phyloP scores from a whole-genome alignment of 169 alveolate species.

The Cryptosporidium ryanae region DNA sequence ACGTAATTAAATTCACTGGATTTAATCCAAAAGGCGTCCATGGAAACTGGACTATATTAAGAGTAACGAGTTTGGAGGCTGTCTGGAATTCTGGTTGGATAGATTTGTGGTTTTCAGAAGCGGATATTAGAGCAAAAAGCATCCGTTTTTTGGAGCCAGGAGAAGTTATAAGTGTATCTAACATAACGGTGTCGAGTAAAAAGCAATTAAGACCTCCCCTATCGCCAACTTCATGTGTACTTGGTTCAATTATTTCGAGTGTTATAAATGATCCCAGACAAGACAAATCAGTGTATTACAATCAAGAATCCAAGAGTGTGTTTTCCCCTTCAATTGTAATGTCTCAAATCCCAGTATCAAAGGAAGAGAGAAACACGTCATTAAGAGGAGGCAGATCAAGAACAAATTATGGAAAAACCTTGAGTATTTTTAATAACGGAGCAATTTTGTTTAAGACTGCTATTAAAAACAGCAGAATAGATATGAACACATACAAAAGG shows the following conservation, averaged over 20 bases:
- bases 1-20: slow-evolving; percentile 35
- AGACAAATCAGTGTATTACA: slow-evolving; percentile 12
- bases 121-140: slow-evolving; percentile 27
- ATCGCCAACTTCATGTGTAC: slow-evolving; percentile 9
- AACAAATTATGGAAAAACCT: not conserved
- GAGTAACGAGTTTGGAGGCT: slow-evolving; percentile 31
- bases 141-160: slow-evolving; percentile 64
- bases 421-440: slow-evolving; percentile 52
- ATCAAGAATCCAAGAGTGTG: not conserved
- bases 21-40: slow-evolving; percentile 31
- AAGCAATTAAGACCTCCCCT: not conserved
- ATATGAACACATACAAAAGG: not conserved
- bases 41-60: slow-evolving; percentile 47
- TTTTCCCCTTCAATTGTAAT: too few species aligned
- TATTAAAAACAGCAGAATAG: slow-evolving; percentile 15
- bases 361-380: not conserved
- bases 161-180: slow-evolving; percentile 56
- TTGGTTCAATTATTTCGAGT: slow-evolving; percentile 5
- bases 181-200: not conserved
- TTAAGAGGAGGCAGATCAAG: not conserved
- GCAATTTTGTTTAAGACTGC: slow-evolving; percentile 4
- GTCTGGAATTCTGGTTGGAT: slow-evolving; percentile 69
- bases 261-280: not conserved
- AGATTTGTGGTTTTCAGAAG: slow-evolving; percentile 63
- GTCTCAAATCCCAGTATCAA: not conserved